Base-by-base conservation (phyloP, 306 rosid species). In the Dryas alaskensis region DNA sequence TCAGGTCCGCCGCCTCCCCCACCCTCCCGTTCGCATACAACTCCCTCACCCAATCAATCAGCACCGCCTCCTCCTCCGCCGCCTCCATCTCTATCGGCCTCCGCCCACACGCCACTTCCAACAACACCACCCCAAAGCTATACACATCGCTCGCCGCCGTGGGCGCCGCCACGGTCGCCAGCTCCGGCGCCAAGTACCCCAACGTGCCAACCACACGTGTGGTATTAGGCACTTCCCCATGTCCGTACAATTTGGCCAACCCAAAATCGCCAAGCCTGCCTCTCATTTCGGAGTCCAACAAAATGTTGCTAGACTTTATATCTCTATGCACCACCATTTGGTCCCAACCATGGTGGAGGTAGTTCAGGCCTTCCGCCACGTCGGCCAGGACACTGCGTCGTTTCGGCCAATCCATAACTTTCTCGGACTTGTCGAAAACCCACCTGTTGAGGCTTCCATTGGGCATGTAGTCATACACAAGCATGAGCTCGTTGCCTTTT, bases 271-370 rank as follows among this genome's bases (percentile, higher is more conserved):
- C 97, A 0, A 94, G 70, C 52, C 96, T 80, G 0, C 94, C 98
- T 11, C 94, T 55, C 98, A 89, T 91, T 0, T 94, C 96, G 0
- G 83, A 68, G 50, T 89, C 98, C 72, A 94, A 58, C 49, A 94
- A 75, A 11, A 94, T 85, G 48, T 94, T 94, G 72, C 98, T 86
- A 0, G 98, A 91, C 48, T 94, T 94, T 0, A 94, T 71, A 71
- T 94, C 98, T 60, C 98, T 75, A 60, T 94, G 98, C 57, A 94
- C 83, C 16, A 94, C 98, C 50, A 89, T 86, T 64, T 91, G 90
- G 65, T 94, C 96, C 97, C 97, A 94, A 5, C 98, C 97, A 2
- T 88, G 87, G 80, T 94, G 98, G 44, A 94, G 90, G 52, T 94
- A 94, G 80, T 82, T 84, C 42, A 94, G 69, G 6, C 96, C 98